Base-by-base conservation (phyloP, 441 rosid species). In the Erodium chrysanthum region DNA sequence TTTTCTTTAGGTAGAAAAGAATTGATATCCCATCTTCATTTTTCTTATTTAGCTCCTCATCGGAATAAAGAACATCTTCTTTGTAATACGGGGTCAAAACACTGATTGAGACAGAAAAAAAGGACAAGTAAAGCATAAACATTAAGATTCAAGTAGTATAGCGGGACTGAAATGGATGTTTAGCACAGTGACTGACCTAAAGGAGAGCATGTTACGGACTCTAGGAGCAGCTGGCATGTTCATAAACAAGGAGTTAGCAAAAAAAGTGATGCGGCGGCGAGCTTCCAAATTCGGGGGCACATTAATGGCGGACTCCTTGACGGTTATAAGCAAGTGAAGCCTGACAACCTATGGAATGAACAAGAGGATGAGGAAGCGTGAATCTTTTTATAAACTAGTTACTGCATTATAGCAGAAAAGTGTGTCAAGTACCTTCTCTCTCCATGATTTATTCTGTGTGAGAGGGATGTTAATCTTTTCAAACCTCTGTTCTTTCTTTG, bases 211-310 rank as follows among this genome's bases (percentile, higher is more conserved):
- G 77, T 87, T 88, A 67, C 90, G 94, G 76, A 94, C 99, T 60
- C 84, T 80, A 62, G 99, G 97, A 80, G 99, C 88, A 68, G 90
- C 91, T 5, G 97, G 99, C 94, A 94, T 91, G 70, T 94, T 96
- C 40, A 35, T 35, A 35, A 35, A 35, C 40, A 35, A 35, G 40
- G 40, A 35, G 40, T 35, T 35, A 0, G 97, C 89, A 89, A 78
- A 94, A 91, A 77, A 94, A 78, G 99, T 70, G 73, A 94, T 88
- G 74, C 99, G 85, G 76, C 99, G 86, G 58, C 96, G 89, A 6
- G 99, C 99, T 86, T 94, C 97, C 76, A 94, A 96, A 81, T 94
- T 94, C 66, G 81, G 80, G 54, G 97, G 99, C 66, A 94, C 88
- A 69, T 94, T 92, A 78, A 74, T 72, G 69, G 96, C 97, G 66